Base-by-base conservation (phyloP, 1,284 basidiomycete genomes). In the Rhodotorula sp. region DNA sequence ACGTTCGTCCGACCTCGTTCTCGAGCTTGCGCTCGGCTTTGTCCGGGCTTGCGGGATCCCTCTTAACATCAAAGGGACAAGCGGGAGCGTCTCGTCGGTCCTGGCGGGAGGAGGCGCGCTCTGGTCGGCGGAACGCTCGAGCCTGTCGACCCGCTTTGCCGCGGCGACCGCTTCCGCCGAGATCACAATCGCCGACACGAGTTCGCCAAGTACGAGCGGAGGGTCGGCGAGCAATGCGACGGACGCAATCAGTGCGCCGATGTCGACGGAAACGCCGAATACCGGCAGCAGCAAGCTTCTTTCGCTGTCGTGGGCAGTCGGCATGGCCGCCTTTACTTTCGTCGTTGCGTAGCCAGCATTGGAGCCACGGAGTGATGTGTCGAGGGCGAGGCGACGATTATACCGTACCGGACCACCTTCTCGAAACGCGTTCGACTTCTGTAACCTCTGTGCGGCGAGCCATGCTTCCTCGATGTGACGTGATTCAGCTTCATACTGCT, bases 11-110 rank as follows among this genome's bases (percentile, higher is more conserved):
- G 34, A 27, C 12, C 13, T 45, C 10, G n/a, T 64, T 12, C 23
- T 21, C 9, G 66, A 67, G 34, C 56, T 71, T n/a, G 66, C 62
- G 14, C 27, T 54, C 27, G 21, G 23, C 12, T 49, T 62, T 34
- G 13, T 27, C 5, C 54, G 49, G 9, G 19, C 19, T 7, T 68
- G 70, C 21, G 62, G 63, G 2, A 42, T 45, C 23, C 23, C 53
- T 7, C 14, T 65, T 34, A 10, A 23, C 1, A 53, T 68, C 49
- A 42, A 55, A 8, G 66, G 65, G 13, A 45, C 52, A 7, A 16
- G 44, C 21, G 17, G 34, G 8, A 13, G 9, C 19, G 21, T 57
- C 1, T 71, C 70, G 5, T 67, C 65, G 8, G 42, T 46, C 0
- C 65, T 71, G 34, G 60, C 61, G 42, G 42, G 46, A 2, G 57